Conservation (phyloP, 2,329 filamentous ascomycete species). For the Raffaelea ambrosiae region DNA sequence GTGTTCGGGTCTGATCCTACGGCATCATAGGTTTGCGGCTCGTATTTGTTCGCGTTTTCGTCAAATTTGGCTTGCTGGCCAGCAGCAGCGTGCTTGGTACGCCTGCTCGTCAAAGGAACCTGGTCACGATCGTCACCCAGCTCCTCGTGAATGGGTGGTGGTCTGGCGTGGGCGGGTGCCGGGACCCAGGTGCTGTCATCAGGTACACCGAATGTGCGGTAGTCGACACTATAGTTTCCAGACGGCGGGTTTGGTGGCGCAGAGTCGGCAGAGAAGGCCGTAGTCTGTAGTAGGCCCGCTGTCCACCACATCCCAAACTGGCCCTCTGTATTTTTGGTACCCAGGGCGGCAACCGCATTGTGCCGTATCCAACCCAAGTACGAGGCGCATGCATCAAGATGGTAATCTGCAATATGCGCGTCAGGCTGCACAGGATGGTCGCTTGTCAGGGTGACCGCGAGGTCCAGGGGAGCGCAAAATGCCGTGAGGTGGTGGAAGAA, state of each 20-base stretch:
- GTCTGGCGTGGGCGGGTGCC: neutral
- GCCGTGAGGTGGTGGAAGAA: slow-evolving; percentile 81
- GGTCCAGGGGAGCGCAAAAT: slow-evolving; percentile 62
- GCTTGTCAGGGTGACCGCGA: slow-evolving; percentile 18
- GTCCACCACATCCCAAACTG: slow-evolving; percentile 89
- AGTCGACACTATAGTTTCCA: slow-evolving; percentile 10
- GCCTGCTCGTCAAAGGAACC: neutral
- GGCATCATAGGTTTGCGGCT: neutral
- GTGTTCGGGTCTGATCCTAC: slow-evolving; percentile 10
- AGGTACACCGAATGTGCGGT: slow-evolving; percentile 14
- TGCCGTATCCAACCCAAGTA: slow-evolving; percentile 71
- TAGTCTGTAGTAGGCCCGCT: slow-evolving; percentile 31
- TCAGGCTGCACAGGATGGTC: neutral
- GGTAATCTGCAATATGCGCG: neutral
- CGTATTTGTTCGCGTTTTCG: neutral
- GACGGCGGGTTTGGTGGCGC: neutral
- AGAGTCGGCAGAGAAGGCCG: neutral
- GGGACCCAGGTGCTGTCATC: slow-evolving; percentile 16
- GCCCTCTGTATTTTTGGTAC: slow-evolving; percentile 58
- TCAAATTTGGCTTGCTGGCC: neutral
- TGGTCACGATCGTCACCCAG: slow-evolving; percentile 4
- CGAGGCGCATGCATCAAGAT: slow-evolving; percentile 43
- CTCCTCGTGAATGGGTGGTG: neutral
- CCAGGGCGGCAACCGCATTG: slow-evolving; percentile 66
- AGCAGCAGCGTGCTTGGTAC: neutral